A percentile compares a stretch with the other conserved stretches of the same genome.
Evolutionary conservation across 169 alveolate species (phyloP).

Genomic region (Eimeria acervulina): DNA sequence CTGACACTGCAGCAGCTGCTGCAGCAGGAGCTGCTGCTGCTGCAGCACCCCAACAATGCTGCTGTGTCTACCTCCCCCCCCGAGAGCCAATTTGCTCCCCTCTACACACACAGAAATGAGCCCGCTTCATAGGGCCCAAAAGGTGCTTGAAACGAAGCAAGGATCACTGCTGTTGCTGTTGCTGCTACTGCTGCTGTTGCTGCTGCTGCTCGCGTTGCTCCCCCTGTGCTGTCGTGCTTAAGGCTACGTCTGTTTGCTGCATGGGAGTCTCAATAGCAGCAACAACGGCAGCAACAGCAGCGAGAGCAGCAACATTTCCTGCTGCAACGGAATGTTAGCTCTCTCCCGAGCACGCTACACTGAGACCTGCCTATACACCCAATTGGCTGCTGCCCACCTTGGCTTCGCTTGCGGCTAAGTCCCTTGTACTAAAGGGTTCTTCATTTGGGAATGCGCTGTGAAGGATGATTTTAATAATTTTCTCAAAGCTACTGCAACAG

Average conservation of each 20-base stretch:
- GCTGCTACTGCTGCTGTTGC: constrained; percentile 54
- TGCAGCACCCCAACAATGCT: neutral
- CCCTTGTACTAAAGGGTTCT: constrained; percentile 34
- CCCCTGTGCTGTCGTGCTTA: neutral
- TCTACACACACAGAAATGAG: neutral
- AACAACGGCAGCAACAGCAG: constrained; percentile 45
- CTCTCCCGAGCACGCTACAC: constrained; percentile 63
- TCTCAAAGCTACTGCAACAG: constrained; percentile 38
- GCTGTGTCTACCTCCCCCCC: constrained; percentile 23
- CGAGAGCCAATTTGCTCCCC: neutral
- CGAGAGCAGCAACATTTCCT: constrained; percentile 20
- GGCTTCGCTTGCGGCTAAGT: constrained; percentile 55
- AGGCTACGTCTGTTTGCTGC: constrained; percentile 8
- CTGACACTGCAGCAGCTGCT: constrained; percentile 1
- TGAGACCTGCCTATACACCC: constrained; percentile 77
- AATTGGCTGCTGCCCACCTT: constrained; percentile 41
- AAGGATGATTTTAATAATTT: neutral
- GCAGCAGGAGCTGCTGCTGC: constrained; percentile 30
- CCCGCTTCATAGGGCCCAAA: neutral
- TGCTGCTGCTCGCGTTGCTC: constrained; percentile 46
- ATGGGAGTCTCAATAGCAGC: neutral
- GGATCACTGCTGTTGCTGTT: constrained; percentile 43
- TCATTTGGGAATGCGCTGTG: constrained; percentile 69
- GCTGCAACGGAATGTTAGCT: constrained; percentile 13
- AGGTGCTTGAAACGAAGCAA: neutral